Percentiles rank a stretch among this genome's conserved stretches.
Conservation (phyloP, 1,284 basidiomycete species). For the Malassezia obtusa region DNA sequence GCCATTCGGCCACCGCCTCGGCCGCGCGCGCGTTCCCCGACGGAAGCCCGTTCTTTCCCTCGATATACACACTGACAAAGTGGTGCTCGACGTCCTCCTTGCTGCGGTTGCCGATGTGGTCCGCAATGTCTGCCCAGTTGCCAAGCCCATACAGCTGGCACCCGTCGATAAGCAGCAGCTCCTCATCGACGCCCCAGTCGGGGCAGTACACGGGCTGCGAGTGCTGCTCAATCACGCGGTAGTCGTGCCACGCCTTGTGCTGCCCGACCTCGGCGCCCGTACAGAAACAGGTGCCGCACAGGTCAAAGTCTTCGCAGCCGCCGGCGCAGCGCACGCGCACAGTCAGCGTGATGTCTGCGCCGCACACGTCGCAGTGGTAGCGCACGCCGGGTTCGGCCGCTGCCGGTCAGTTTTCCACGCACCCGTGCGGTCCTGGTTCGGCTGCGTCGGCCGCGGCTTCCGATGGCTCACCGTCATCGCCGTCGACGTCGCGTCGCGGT, state of each 20-base stretch:
- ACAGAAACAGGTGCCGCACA: conserved; percentile 65
- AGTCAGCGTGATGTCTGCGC: conserved; percentile 46
- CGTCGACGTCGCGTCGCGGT: not conserved
- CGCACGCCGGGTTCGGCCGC: conserved; percentile 43
- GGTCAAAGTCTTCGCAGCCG: conserved; percentile 50
- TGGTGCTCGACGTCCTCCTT: conserved; percentile 90
- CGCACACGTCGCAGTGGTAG: conserved; percentile 47
- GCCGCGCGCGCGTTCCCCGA: conserved; percentile 30
- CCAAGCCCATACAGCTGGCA: conserved; percentile 80
- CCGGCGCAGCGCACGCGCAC: conserved; percentile 44
- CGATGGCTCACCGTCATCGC: conserved; percentile 47
- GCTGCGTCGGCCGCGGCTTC: conserved; percentile 35
- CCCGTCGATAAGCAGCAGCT: conserved; percentile 80
- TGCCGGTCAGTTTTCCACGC: conserved; percentile 5
- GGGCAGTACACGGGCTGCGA: conserved; percentile 89
- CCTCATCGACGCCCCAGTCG: conserved; percentile 98
- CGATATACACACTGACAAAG: conserved; percentile 73
- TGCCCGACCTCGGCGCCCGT: conserved; percentile 76
- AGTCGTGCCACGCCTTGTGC: conserved; percentile 80
- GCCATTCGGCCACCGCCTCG: conserved; percentile 19
- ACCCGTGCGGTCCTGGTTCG: conserved; percentile 26
- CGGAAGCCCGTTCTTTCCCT: conserved; percentile 37
- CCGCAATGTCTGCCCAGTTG: conserved; percentile 94
- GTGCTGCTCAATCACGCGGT: conserved; percentile 88
- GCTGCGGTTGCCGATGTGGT: conserved; percentile 85